A percentile compares a stretch with the other conserved stretches of the same genome.
Evolutionary conservation across 345 rosid species (phyloP).

Genomic region (Luvunga scandens): DNA sequence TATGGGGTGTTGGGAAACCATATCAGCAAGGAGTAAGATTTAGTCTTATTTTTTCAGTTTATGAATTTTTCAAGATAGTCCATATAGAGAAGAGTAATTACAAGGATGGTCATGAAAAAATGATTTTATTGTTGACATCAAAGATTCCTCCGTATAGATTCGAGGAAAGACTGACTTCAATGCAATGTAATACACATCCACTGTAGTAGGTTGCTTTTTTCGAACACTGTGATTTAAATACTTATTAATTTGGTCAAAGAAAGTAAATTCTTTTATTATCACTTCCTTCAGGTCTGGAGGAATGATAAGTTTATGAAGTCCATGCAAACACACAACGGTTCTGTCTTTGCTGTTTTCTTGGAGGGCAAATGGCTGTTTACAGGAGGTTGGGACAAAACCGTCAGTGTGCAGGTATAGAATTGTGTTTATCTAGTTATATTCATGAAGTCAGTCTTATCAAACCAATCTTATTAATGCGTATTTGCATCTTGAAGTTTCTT

Average conservation of each 20-base stretch:
- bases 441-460: neutral
- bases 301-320: conserved; percentile 58
- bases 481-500: conserved; percentile 1
- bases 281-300: conserved; percentile 65
- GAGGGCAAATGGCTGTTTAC: conserved; percentile 66
- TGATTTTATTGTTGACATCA: neutral
- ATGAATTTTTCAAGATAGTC: neutral
- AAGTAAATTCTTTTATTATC: conserved; percentile 7
- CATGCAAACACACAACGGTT: conserved; percentile 50
- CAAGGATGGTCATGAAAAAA: neutral
- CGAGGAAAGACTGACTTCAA: neutral
- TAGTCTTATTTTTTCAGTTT: neutral
- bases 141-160: neutral
- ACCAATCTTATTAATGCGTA: neutral
- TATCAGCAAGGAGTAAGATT: too few species aligned
- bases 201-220: too few species aligned
- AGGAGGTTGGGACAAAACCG: conserved; percentile 87
- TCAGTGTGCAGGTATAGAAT: conserved; percentile 56
- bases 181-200: neutral
- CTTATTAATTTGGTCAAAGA: neutral
- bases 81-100: neutral
- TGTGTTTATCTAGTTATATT: neutral
- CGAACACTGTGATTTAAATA: neutral
- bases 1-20: neutral
- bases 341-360: conserved; percentile 53